Percentiles rank a stretch among this genome's conserved stretches.
These are phyloP conservation scores for Lithospermum erythrorhizon DNA, from an alignment of 257 asterid genomes.

Conservation along the genomic window DNA sequence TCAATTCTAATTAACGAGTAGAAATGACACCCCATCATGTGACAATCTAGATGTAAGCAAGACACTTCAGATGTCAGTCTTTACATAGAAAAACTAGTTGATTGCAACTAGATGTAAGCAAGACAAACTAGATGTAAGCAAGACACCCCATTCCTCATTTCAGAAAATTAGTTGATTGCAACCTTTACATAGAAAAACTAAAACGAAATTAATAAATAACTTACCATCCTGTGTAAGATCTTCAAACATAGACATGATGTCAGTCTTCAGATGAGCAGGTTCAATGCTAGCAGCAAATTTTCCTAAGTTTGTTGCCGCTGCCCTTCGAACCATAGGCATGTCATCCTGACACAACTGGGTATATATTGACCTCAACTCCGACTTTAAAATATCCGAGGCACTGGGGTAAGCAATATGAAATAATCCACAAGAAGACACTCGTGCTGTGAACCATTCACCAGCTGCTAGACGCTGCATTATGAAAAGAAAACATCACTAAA, in stretches of 20 bases:
- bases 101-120: neutral
- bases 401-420: conserved; percentile 86
- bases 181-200: neutral
- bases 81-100: neutral
- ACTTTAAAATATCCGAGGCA: conserved; percentile 64
- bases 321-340: conserved; percentile 96
- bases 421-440: conserved; percentile 91
- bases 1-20: too few species aligned
- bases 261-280: conserved; percentile 34
- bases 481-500: conserved; percentile 6
- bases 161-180: neutral
- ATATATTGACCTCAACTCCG: conserved; percentile 69
- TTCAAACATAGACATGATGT: conserved; percentile 42
- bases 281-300: conserved; percentile 44
- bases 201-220: neutral
- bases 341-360: conserved; percentile 86
- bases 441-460: conserved; percentile 97
- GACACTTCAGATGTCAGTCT: neutral
- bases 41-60: too few species aligned
- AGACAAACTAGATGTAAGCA: too few species aligned
- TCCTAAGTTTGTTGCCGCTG: conserved; percentile 65
- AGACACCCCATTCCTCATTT: too few species aligned
- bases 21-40: too few species aligned
- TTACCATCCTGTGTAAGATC: conserved; percentile 45
- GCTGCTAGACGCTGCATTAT: conserved; percentile 72